phyloP scores from a whole-genome alignment of 768 basidiomycete genomes.

The Mycena leptocephala region DNA sequence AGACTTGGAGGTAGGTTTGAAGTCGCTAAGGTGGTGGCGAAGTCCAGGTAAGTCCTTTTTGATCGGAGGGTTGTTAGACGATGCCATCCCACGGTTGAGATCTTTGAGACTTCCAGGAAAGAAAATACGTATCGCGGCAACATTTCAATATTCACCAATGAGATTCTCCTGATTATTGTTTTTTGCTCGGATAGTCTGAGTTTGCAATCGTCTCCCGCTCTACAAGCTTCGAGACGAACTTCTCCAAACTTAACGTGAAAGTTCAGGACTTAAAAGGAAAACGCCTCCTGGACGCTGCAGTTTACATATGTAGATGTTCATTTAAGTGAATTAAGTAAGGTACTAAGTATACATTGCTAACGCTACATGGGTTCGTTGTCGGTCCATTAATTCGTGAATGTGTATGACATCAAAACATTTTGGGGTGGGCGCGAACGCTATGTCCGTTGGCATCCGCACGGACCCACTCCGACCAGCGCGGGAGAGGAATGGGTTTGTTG shows the following conservation, averaged over 20 bases:
- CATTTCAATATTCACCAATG: too few species aligned
- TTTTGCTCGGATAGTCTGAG: too few species aligned
- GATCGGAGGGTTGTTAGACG: background rate
- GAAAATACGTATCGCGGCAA: too few species aligned
- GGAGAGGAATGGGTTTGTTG: constrained; percentile 31
- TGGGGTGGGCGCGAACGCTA: background rate
- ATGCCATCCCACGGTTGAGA: too few species aligned
- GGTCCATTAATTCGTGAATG: constrained; percentile 20
- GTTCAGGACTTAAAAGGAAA: too few species aligned
- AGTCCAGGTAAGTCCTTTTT: background rate
- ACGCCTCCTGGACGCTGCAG: background rate
- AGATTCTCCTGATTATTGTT: too few species aligned
- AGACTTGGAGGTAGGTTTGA: too few species aligned
- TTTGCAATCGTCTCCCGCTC: too few species aligned
- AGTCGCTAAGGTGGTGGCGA: too few species aligned
- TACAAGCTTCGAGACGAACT: too few species aligned
- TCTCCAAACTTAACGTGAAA: too few species aligned
- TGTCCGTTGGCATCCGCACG: constrained; percentile 7
- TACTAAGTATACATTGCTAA: constrained; percentile 24
- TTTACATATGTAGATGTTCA: background rate
- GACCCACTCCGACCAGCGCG: constrained; percentile 29
- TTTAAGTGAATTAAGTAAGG: background rate
- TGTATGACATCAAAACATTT: constrained; percentile 4
- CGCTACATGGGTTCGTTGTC: constrained; percentile 20
- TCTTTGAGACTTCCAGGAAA: too few species aligned